Percentiles rank a stretch among this genome's conserved stretches.
phyloP scores from a whole-genome alignment of 2,329 filamentous ascomycete species.

The Alternaria consortialis region DNA sequence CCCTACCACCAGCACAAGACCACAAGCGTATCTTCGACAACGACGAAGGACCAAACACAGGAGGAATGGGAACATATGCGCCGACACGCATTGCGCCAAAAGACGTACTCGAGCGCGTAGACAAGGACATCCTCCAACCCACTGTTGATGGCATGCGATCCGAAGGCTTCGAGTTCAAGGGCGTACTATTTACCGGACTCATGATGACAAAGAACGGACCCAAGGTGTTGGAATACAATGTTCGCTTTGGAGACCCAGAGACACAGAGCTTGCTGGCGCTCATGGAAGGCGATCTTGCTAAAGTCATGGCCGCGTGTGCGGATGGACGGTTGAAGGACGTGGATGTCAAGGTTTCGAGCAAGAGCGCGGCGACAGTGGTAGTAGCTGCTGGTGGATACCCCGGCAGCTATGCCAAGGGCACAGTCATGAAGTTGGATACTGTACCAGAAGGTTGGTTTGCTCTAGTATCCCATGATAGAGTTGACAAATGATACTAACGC shows the following conservation, averaged over 20 bases:
- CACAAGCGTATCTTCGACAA: conserved; percentile 95
- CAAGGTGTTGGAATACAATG: conserved; percentile 90
- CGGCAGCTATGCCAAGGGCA: conserved; percentile 80
- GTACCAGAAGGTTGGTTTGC: conserved; percentile 56
- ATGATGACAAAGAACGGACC: conserved; percentile 88
- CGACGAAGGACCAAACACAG: conserved; percentile 91
- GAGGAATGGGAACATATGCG: conserved; percentile 97
- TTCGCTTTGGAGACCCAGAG: conserved; percentile 91
- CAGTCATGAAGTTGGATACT: conserved; percentile 64
- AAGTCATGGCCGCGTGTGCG: conserved; percentile 87
- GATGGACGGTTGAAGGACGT: conserved; percentile 77
- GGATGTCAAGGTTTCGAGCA: conserved; percentile 70
- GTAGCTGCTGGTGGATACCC: conserved; percentile 93
- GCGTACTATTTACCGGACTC: conserved; percentile 86
- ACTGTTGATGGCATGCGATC: conserved; percentile 88
- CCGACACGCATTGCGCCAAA: conserved; percentile 65
- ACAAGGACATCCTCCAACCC: conserved; percentile 84
- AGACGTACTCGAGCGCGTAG: conserved; percentile 78
- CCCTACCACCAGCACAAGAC: conserved; percentile 90
- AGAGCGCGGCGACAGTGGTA: conserved; percentile 90
- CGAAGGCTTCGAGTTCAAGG: conserved; percentile 67
- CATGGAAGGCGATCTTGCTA: conserved; percentile 84
- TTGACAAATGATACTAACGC: conserved; percentile 13
- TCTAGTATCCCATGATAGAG: conserved; percentile 55
- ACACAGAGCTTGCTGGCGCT: conserved; percentile 86